Conservation (phyloP, 176 grass and related monocot species). For the Rhipidocladum racemiflorum region DNA sequence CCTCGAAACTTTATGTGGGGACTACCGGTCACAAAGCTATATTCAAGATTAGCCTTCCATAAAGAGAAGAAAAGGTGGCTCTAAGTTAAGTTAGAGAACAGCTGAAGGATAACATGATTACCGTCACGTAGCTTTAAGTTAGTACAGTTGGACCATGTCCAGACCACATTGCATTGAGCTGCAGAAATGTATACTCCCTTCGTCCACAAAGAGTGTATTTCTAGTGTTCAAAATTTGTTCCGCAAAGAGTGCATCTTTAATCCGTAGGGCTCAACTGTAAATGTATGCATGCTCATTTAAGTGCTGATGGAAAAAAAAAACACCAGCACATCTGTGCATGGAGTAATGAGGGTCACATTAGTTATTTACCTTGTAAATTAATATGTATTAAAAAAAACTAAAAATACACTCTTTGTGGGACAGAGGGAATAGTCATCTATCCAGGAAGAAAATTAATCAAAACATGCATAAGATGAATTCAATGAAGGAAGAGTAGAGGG, state of each 20-base stretch:
- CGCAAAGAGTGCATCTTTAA: too few species aligned
- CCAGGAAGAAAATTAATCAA: not conserved
- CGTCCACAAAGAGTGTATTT: too few species aligned
- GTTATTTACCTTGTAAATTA: too few species aligned
- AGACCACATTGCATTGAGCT: not conserved
- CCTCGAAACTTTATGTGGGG: not conserved
- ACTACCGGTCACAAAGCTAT: constrained; percentile 1
- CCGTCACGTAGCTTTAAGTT: constrained; percentile 9
- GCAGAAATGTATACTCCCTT: too few species aligned
- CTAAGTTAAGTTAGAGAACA: not conserved
- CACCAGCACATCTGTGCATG: too few species aligned
- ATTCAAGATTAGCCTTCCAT: constrained; percentile 18
- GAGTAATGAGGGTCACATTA: too few species aligned
- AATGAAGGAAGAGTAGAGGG: not conserved
- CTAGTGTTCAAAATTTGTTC: too few species aligned
- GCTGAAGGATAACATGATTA: constrained; percentile 27
- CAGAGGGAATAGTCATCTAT: not conserved
- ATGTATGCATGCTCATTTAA: too few species aligned
- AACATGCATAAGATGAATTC: not conserved
- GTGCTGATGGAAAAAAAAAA: too few species aligned
- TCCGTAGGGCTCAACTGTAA: too few species aligned
- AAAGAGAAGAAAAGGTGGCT: constrained; percentile 1
- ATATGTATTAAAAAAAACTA: too few species aligned
- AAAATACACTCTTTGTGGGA: too few species aligned
- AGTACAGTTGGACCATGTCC: constrained; percentile 24